Conservation (phyloP, 352 stramenopile genomes). For the Phytophthora boehmeriae region DNA sequence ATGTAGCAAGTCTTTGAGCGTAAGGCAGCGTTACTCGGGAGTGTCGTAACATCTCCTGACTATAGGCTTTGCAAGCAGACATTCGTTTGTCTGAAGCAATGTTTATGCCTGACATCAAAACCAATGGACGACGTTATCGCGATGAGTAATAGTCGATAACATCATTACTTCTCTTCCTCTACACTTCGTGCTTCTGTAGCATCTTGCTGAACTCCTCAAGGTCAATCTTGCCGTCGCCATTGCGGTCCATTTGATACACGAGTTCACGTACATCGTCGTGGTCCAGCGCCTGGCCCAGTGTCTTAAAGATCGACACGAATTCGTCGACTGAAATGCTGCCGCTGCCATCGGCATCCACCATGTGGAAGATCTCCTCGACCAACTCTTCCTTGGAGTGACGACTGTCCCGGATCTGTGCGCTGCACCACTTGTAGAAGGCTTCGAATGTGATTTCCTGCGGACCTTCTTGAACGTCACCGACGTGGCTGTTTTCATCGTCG, state of each 20-base stretch:
- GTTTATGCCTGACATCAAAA: no score
- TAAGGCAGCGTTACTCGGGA: no score
- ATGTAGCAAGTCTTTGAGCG: no score
- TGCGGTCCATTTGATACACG: slow-evolving; percentile 78
- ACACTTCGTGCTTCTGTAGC: slow-evolving; percentile 77
- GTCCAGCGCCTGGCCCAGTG: slow-evolving; percentile 68
- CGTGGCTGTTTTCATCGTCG: slow-evolving; percentile 22
- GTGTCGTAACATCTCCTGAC: no score
- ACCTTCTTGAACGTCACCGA: slow-evolving; percentile 21
- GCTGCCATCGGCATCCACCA: slow-evolving; percentile 68
- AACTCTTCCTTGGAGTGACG: slow-evolving; percentile 60
- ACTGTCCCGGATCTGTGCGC: slow-evolving; percentile 60
- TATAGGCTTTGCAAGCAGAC: no score
- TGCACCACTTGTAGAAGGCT: slow-evolving; percentile 77
- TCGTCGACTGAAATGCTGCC: slow-evolving; percentile 76
- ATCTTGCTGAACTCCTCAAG: slow-evolving; percentile 76
- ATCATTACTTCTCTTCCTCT: slow-evolving; percentile 8
- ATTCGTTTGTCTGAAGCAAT: no score
- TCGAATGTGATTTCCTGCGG: slow-evolving; percentile 67
- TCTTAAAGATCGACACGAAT: slow-evolving; percentile 77
- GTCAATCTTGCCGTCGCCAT: slow-evolving; percentile 79
- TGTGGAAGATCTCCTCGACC: slow-evolving; percentile 72
- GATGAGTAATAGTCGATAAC: no score
- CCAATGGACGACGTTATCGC: neutral
- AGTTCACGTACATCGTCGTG: slow-evolving; percentile 78